These are phyloP conservation scores for Ophiosphaerella narmari DNA, from an alignment of 2,329 filamentous ascomycete genomes.

Conservation along the genomic window DNA sequence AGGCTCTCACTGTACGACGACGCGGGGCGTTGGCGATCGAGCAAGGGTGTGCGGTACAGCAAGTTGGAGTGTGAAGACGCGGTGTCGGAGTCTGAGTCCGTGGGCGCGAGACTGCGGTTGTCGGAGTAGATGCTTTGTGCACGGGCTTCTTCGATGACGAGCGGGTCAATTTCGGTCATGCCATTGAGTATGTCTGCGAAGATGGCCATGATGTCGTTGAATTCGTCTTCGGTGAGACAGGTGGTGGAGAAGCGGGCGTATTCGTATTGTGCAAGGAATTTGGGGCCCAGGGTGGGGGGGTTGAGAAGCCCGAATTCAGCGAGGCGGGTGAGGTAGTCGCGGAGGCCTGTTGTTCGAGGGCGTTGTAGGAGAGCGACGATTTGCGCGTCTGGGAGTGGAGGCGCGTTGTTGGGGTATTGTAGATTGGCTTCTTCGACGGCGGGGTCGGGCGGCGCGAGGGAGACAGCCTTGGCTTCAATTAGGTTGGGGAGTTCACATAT, in stretches of 20 bases:
- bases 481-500: slow-evolving; percentile 84
- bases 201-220: slow-evolving; percentile 78
- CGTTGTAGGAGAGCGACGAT: slow-evolving; percentile 75
- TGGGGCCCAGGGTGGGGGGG: slow-evolving; percentile 53
- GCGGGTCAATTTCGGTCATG: slow-evolving; percentile 69
- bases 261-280: slow-evolving; percentile 80
- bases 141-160: slow-evolving; percentile 54
- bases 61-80: slow-evolving; percentile 29
- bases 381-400: slow-evolving; percentile 62
- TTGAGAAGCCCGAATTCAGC: slow-evolving; percentile 67
- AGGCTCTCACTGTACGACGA: slow-evolving; percentile 22
- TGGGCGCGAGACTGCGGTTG: slow-evolving; percentile 40
- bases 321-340: slow-evolving; percentile 78
- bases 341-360: slow-evolving; percentile 71
- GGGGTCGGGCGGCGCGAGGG: slow-evolving; percentile 69
- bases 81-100: slow-evolving; percentile 22
- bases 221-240: slow-evolving; percentile 70
- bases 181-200: slow-evolving; percentile 80
- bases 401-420: slow-evolving; percentile 32
- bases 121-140: slow-evolving; percentile 33
- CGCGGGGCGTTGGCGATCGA: slow-evolving; percentile 24
- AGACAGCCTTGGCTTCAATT: slow-evolving; percentile 91
- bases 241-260: slow-evolving; percentile 77
- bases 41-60: slow-evolving; percentile 34
- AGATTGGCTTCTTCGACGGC: slow-evolving; percentile 35